A percentile compares a stretch with the other conserved stretches of the same genome.
Conservation (phyloP, 2,329 filamentous ascomycete species). For the Epichloe sibirici region DNA sequence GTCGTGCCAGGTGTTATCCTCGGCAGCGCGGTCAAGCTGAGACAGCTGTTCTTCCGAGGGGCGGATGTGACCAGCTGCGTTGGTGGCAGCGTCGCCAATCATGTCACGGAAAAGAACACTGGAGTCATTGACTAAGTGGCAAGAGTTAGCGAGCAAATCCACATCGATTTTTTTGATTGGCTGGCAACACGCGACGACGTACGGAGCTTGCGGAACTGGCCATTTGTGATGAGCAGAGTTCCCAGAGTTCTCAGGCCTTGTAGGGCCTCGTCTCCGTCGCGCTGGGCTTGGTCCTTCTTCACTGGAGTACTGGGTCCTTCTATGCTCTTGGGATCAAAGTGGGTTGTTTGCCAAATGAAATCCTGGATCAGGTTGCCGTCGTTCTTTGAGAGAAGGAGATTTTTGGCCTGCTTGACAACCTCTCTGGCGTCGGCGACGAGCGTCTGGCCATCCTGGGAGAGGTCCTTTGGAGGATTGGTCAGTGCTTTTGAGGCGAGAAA, state of each 20-base stretch:
- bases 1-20: constrained; percentile 91
- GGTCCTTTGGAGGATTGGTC: constrained; percentile 55
- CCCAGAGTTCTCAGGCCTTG: constrained; percentile 81
- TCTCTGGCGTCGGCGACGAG: constrained; percentile 66
- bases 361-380: constrained; percentile 89
- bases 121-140: constrained; percentile 55
- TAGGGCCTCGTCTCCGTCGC: constrained; percentile 73
- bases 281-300: constrained; percentile 63
- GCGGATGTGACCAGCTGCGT: constrained; percentile 61
- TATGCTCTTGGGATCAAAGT: constrained; percentile 54
- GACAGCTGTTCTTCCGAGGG: constrained; percentile 65
- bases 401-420: constrained; percentile 75
- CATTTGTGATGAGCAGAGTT: constrained; percentile 84
- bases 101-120: constrained; percentile 77
- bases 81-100: constrained; percentile 75
- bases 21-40: constrained; percentile 72
- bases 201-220: constrained; percentile 86
- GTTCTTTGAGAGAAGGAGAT: constrained; percentile 83
- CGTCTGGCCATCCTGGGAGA: constrained; percentile 71
- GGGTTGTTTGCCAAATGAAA: constrained; percentile 88
- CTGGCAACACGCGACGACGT: constrained; percentile 26
- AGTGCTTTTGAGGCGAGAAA: constrained; percentile 63
- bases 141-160: background rate
- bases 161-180: no score
- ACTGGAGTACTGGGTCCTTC: constrained; percentile 53